phyloP scores from a whole-genome alignment of 495 filamentous ascomycete genomes.

The Penicillium pulvis region DNA sequence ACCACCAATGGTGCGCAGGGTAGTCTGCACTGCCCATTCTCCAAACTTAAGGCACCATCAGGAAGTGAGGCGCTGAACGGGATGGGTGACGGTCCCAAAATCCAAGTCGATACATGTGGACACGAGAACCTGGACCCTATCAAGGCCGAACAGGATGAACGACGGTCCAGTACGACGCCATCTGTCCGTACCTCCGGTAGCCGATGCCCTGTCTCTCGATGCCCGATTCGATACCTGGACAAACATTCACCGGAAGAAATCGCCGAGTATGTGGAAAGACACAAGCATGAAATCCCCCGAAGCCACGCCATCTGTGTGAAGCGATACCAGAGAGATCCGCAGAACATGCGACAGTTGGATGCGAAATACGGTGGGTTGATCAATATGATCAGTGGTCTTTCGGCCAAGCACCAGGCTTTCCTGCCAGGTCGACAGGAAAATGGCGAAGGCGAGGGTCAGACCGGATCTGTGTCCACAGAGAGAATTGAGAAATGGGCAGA shows the following conservation, averaged over 20 bases:
- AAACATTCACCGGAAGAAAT: conserved; percentile 91
- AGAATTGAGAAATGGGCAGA: conserved; percentile 82
- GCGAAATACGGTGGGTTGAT: conserved; percentile 88
- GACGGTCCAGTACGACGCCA: conserved; percentile 36
- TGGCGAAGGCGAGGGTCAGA: conserved; percentile 21
- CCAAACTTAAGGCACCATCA: conserved; percentile 36
- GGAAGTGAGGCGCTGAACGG: conserved; percentile 32
- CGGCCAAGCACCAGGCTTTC: conserved; percentile 79
- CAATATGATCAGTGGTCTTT: conserved; percentile 86
- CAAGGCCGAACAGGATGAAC: conserved; percentile 45
- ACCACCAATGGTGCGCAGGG: conserved; percentile 48
- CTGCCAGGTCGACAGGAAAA: conserved; percentile 64
- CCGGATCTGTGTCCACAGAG: conserved; percentile 50
- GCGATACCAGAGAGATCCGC: conserved; percentile 79
- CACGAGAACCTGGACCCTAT: conserved; percentile 48
- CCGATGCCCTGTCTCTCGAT: conserved; percentile 81
- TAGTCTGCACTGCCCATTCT: conserved; percentile 48
- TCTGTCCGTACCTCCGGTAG: conserved; percentile 55
- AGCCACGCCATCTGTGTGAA: conserved; percentile 89
- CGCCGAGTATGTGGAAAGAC: conserved; percentile 82
- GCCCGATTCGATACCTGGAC: conserved; percentile 86
- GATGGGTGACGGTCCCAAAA: conserved; percentile 29
- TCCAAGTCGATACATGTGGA: conserved; percentile 36
- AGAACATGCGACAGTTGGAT: conserved; percentile 80
- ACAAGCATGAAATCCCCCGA: conserved; percentile 89